Percentiles rank a stretch among this genome's conserved stretches.
Evolutionary conservation across 345 rosid species (phyloP).

Genomic region (Nephelium lappaceum): DNA sequence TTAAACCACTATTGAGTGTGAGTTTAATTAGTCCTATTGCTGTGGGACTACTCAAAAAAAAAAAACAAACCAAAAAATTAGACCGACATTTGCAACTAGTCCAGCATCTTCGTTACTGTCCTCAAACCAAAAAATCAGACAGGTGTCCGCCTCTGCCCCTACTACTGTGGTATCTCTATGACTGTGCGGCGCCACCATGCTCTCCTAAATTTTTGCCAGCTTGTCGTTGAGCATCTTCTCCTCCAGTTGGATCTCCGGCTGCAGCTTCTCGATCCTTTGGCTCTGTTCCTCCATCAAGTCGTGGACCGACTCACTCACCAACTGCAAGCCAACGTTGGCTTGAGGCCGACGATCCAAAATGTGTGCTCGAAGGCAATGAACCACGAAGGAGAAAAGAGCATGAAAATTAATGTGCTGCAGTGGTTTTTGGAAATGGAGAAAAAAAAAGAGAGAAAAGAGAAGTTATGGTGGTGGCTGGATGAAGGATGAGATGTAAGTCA

Average conservation of each 20-base stretch:
- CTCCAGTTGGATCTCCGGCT: conserved; percentile 25
- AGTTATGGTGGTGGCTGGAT: too few relatives aligned
- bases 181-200: conserved; percentile 38
- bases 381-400: conserved; percentile 44
- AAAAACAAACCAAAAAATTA: too few relatives aligned
- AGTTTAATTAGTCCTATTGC: too few relatives aligned
- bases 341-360: conserved; percentile 50
- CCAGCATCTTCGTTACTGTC: conserved; percentile 31
- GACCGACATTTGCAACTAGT: conserved; percentile 38
- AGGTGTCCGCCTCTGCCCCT: not conserved
- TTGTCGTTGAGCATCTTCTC: conserved; percentile 39
- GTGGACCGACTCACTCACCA: conserved; percentile 26
- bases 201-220: conserved; percentile 49
- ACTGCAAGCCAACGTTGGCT: conserved; percentile 38
- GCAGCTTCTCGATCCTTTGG: conserved; percentile 24
- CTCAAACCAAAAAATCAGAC: too few relatives aligned
- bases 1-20: too few relatives aligned
- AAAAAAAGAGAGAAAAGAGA: too few relatives aligned
- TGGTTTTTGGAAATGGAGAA: too few relatives aligned
- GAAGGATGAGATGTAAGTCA: too few relatives aligned
- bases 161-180: conserved; percentile 17
- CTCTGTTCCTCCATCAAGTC: conserved; percentile 43
- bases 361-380: conserved; percentile 41
- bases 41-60: too few relatives aligned
- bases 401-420: too few relatives aligned